phyloP scores from a whole-genome alignment of 1,284 basidiomycete species.

The Boletus semigastroideus region DNA sequence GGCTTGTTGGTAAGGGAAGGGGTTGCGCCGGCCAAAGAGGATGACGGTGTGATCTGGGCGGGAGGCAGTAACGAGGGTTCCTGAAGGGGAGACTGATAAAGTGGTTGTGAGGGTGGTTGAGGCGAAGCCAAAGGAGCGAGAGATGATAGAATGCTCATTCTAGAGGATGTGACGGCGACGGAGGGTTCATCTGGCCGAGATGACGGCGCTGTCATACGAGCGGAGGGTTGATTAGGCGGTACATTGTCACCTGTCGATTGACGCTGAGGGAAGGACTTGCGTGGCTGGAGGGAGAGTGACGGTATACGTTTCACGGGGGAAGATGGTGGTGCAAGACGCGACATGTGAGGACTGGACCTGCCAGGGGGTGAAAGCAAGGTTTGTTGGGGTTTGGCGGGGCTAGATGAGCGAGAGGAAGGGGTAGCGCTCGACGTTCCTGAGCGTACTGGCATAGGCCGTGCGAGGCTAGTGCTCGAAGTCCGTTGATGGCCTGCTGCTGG shows the following conservation, averaged over 20 bases:
- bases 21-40: constrained; percentile 13
- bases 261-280: constrained; percentile 32
- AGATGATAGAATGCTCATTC: constrained; percentile 9
- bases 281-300: constrained; percentile 35
- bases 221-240: constrained; percentile 23
- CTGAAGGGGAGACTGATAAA: constrained; percentile 15
- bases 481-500: constrained; percentile 39
- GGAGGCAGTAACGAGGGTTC: constrained; percentile 12
- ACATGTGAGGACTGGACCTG: constrained; percentile 25
- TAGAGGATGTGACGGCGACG: constrained; percentile 5
- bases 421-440: constrained; percentile 26
- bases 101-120: constrained; percentile 13
- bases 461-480: constrained; percentile 37
- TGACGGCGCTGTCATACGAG: constrained; percentile 11
- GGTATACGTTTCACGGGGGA: constrained; percentile 44
- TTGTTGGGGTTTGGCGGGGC: constrained; percentile 38
- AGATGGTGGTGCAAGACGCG: constrained; percentile 34
- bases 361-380: constrained; percentile 24
- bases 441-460: constrained; percentile 38
- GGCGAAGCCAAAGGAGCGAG: constrained; percentile 21
- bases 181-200: constrained; percentile 16
- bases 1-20: constrained; percentile 12
- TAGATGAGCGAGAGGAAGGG: constrained; percentile 42
- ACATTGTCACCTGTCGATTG: constrained; percentile 29
- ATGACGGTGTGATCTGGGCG: constrained; percentile 15